Evolutionary conservation across 2,329 filamentous ascomycete species (phyloP), one percentile per base, ranked within the genome.

Genomic region (Trichoderma aggressivum): DNA sequence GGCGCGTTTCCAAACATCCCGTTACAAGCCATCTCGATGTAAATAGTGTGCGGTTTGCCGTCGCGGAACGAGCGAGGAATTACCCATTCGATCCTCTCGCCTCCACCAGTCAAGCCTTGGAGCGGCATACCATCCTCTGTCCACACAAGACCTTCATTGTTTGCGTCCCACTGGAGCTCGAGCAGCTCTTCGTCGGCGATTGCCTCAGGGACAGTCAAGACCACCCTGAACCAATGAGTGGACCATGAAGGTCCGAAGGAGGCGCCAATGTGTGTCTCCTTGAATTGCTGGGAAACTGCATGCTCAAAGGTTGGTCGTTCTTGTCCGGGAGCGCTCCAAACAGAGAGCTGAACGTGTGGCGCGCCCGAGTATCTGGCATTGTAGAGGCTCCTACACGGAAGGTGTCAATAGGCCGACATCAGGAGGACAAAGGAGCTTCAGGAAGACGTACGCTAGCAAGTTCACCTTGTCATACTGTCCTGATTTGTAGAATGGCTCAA

Each of bases 21-120:
- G 80, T 99, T 99, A 83, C 96, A 98, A 24, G 96, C 96, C 93
- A 98, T 97, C 83, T 99, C 96, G 74, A 99, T 91, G 81, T 98
- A 99, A 77, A 99, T 92, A 21, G 87, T 89, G 80, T 98, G 94
- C 77, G 94, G 89, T 79, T 95, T 90, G 67, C 94, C 94, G 80
- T 97, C 93, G 73, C 92, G 88, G 83, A 92, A 97, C 18, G 85
- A 85, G 64, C 93, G 85, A 10, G 96, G 95, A 58, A 99, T 86
- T 72, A 97, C 89, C 94, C 95, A 99, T 81, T 98, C 94, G 18
- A 91, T 87, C 68, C 96, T 88, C 78, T 99, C 96, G 53, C 93
- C 93, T 70, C 92, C 91, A 21, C 96, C 96, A 0, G 94, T 98
- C 76, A 99, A 84, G 16, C 96, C 96, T 81, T 99, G 96, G 34